Evolutionary conservation across 768 basidiomycete species (phyloP).

Genomic region (Sistotremastrum suecicum): DNA sequence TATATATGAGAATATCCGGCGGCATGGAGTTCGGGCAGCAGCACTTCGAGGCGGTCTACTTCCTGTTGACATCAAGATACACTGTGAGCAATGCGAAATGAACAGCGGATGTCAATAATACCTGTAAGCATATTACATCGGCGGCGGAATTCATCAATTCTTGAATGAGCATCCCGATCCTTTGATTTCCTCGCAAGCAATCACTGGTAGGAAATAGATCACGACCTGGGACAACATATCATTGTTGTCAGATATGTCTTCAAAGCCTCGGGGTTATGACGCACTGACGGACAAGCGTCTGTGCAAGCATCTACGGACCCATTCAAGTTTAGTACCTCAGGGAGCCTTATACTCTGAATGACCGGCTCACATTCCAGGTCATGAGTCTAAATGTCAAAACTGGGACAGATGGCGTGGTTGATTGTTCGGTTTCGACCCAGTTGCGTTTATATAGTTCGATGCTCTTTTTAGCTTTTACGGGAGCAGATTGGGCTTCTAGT

Average conservation of each 20-base stretch:
- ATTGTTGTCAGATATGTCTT: neutral
- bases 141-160: slow-evolving; percentile 65
- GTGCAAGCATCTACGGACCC: slow-evolving; percentile 49
- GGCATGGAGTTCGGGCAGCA: slow-evolving; percentile 50
- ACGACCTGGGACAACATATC: slow-evolving; percentile 33
- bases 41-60: slow-evolving; percentile 67
- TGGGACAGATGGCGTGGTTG: neutral
- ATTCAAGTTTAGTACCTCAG: neutral
- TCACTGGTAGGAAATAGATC: slow-evolving; percentile 76
- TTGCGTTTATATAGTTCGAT: slow-evolving; percentile 17
- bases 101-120: slow-evolving; percentile 12
- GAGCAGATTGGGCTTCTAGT: slow-evolving; percentile 19
- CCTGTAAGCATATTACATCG: slow-evolving; percentile 82
- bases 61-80: slow-evolving; percentile 35
- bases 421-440: slow-evolving; percentile 21
- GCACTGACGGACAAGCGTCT: slow-evolving; percentile 63
- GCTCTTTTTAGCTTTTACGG: slow-evolving; percentile 9
- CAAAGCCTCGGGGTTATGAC: neutral
- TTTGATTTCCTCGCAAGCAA: slow-evolving; percentile 61
- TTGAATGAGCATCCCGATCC: slow-evolving; percentile 60
- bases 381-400: slow-evolving; percentile 34
- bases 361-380: slow-evolving; percentile 69
- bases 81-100: slow-evolving; percentile 1
- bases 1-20: slow-evolving; percentile 54
- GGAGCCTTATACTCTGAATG: neutral